Evolutionary conservation across 1,139 yeast genomes (phyloP).

Genomic region (Hansenula lynferdii): DNA sequence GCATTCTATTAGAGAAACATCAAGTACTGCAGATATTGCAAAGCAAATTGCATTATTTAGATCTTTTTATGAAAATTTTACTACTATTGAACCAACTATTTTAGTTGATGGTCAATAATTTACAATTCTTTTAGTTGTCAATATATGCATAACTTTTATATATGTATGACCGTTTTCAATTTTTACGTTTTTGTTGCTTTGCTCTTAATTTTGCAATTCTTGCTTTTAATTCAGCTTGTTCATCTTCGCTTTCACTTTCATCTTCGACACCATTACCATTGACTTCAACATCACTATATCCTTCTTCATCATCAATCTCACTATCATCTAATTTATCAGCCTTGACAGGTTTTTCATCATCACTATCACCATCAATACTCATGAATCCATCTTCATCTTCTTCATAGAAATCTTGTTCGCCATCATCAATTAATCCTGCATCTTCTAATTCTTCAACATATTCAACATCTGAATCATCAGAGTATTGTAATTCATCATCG

Average conservation of each 20-base stretch:
- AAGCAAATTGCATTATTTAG: slow-evolving; percentile 57
- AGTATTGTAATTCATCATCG: slow-evolving; percentile 29
- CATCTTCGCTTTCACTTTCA: slow-evolving; percentile 19
- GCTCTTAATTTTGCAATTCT: slow-evolving; percentile 20
- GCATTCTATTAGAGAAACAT: slow-evolving; percentile 96
- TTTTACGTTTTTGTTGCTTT: slow-evolving; percentile 16
- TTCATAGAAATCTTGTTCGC: slow-evolving; percentile 28
- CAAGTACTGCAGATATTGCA: slow-evolving; percentile 73
- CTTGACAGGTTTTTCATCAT: neutral
- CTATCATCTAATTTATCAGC: slow-evolving; percentile 15
- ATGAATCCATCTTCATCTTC: slow-evolving; percentile 27
- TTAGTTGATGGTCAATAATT: slow-evolving; percentile 23
- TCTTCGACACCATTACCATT: slow-evolving; percentile 7
- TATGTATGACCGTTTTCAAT: too few species aligned
- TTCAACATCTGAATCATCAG: slow-evolving; percentile 37
- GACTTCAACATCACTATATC: slow-evolving; percentile 24
- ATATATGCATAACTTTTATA: neutral
- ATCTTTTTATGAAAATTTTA: slow-evolving; percentile 51
- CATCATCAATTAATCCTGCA: slow-evolving; percentile 33
- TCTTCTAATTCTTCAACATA: slow-evolving; percentile 36
- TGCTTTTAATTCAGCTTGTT: slow-evolving; percentile 16
- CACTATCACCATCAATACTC: slow-evolving; percentile 20
- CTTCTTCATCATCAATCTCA: slow-evolving; percentile 21
- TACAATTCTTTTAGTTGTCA: too few species aligned
- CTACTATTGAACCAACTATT: slow-evolving; percentile 29